Evolutionary conservation across 1,284 basidiomycete species (phyloP).

Genomic region (Kwoniella shivajii): DNA sequence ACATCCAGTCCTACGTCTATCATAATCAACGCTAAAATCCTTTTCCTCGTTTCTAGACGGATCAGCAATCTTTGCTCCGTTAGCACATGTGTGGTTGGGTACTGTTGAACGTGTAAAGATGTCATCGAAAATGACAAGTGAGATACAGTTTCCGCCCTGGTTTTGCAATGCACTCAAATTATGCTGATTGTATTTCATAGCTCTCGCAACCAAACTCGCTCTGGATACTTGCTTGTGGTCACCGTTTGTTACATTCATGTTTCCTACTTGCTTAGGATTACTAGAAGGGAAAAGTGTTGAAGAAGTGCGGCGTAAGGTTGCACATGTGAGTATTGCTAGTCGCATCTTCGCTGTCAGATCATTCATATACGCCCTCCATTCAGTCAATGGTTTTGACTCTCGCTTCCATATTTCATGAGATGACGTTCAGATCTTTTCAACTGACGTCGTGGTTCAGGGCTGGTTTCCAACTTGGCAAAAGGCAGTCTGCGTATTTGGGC

Average conservation of each 20-base stretch:
- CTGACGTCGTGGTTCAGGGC: slow-evolving; percentile 13
- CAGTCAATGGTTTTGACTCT: no score
- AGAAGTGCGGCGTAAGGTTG: slow-evolving; percentile 46
- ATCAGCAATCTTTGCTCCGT: slow-evolving; percentile 43
- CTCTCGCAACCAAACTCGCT: slow-evolving; percentile 30
- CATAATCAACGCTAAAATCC: slow-evolving; percentile 11
- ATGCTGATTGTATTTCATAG: slow-evolving; percentile 8
- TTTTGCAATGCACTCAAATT: not conserved
- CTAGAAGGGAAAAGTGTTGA: slow-evolving; percentile 45
- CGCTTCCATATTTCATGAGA: not conserved
- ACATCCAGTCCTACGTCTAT: no score
- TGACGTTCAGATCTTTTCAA: not conserved
- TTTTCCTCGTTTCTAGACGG: slow-evolving; percentile 16
- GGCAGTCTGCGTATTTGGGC: slow-evolving; percentile 66
- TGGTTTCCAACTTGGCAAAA: slow-evolving; percentile 43
- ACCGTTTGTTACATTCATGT: slow-evolving; percentile 46
- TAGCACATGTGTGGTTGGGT: slow-evolving; percentile 43
- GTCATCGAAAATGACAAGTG: slow-evolving; percentile 29
- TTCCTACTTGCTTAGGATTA: slow-evolving; percentile 46
- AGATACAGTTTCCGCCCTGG: slow-evolving; percentile 1
- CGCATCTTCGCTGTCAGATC: not conserved
- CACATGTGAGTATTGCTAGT: slow-evolving; percentile 28
- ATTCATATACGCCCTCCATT: not conserved
- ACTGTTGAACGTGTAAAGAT: slow-evolving; percentile 35
- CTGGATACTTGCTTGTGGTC: slow-evolving; percentile 42